These are phyloP conservation scores for Telfairia occidentalis DNA, from an alignment of 331 rosid genomes.

Conservation along the genomic window DNA sequence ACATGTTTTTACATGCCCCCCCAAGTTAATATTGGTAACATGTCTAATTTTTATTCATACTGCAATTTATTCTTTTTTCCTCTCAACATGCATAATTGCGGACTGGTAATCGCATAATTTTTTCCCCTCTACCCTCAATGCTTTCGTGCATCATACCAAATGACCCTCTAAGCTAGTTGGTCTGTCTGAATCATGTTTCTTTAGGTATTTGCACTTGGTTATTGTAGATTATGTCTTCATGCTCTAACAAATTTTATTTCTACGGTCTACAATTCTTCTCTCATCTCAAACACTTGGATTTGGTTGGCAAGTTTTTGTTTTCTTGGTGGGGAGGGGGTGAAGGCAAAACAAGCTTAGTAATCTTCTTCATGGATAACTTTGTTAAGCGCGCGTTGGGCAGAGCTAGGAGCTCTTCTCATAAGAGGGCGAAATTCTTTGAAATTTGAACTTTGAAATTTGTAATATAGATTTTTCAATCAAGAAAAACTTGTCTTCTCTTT, in stretches of 20 bases:
- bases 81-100: neutral
- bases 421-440: neutral
- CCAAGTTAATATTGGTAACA: neutral
- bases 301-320: neutral
- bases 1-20: neutral
- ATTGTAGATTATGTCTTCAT: neutral
- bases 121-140: neutral
- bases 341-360: neutral
- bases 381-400: neutral
- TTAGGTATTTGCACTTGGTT: neutral
- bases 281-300: neutral
- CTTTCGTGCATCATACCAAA: neutral
- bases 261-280: neutral
- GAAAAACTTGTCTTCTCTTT: neutral
- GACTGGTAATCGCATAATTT: neutral
- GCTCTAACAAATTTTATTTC: neutral
- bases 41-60: neutral
- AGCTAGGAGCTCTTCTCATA: neutral
- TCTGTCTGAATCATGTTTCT: neutral
- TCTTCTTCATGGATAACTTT: neutral
- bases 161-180: neutral
- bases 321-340: neutral
- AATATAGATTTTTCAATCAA: neutral
- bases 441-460: neutral
- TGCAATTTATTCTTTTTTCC: neutral